Conservation (phyloP, 73 alveolate genomes). For the Symbiodinium natans region DNA sequence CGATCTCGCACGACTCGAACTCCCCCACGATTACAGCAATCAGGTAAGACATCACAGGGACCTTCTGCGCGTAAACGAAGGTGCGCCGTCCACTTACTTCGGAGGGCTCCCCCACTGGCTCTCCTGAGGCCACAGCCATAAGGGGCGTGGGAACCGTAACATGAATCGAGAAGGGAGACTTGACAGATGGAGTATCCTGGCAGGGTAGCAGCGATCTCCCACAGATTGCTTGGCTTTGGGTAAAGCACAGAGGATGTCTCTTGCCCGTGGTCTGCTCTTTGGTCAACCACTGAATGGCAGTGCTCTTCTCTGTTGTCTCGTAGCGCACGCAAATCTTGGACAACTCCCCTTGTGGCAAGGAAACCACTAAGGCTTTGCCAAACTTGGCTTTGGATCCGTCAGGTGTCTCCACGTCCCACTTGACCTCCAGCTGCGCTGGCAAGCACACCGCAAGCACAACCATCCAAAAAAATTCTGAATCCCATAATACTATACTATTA, state of each 20-base stretch:
- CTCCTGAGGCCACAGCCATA: conserved; percentile 96
- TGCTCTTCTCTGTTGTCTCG: conserved; percentile 93
- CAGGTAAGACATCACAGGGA: conserved; percentile 98
- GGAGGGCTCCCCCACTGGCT: conserved; percentile 41
- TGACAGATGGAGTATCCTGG: conserved; percentile 99
- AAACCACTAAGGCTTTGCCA: conserved; percentile 28
- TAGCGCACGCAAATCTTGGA: conserved; percentile 34
- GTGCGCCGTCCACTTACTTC: conserved; percentile 68
- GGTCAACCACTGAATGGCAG: conserved; percentile 95
- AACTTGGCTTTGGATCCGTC: conserved; percentile 31
- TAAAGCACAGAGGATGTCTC: conserved; percentile 97
- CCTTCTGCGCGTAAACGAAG: conserved; percentile 95
- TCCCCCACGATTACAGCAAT: conserved; percentile 98
- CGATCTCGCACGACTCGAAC: conserved; percentile 95
- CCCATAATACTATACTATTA: too few relatives aligned
- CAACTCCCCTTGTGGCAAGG: neutral
- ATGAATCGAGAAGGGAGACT: conserved; percentile 96
- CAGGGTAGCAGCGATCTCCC: conserved; percentile 98
- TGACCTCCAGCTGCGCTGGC: neutral
- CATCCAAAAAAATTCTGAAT: neutral
- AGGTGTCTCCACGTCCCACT: conserved; percentile 24
- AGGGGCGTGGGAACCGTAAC: conserved; percentile 94
- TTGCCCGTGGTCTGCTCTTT: conserved; percentile 97
- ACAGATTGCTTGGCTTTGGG: conserved; percentile 98
- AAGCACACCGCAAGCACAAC: neutral